Evolutionary conservation across 495 filamentous ascomycete genomes (phyloP).

Genomic region (Cryomyces antarcticus): DNA sequence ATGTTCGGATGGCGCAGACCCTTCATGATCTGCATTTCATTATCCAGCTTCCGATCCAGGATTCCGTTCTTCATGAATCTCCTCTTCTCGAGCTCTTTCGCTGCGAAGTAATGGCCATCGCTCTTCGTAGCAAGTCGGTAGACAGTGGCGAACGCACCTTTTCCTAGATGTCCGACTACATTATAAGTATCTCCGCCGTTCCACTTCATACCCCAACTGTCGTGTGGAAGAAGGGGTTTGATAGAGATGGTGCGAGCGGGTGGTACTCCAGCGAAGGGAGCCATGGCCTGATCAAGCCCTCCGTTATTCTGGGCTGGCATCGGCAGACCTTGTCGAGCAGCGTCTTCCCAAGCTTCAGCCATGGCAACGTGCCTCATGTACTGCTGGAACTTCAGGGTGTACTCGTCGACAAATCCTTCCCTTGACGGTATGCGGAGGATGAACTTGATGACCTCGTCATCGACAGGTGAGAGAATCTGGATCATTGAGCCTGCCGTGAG

Average conservation of each 20-base stretch:
- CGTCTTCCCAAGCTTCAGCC: neutral
- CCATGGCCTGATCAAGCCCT: neutral
- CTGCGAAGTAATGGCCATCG: slow-evolving; percentile 62
- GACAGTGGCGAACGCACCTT: slow-evolving; percentile 84
- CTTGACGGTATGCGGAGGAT: slow-evolving; percentile 66
- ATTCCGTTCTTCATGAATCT: slow-evolving; percentile 75
- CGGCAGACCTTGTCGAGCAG: neutral
- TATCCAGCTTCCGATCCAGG: slow-evolving; percentile 68
- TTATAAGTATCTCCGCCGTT: slow-evolving; percentile 68
- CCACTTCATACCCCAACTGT: slow-evolving; percentile 46
- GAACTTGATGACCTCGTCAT: slow-evolving; percentile 38
- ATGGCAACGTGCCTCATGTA: slow-evolving; percentile 22
- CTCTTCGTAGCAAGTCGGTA: slow-evolving; percentile 65
- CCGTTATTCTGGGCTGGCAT: neutral
- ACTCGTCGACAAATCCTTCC: slow-evolving; percentile 36
- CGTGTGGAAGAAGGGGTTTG: slow-evolving; percentile 19
- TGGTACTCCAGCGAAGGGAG: neutral
- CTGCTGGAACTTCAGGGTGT: slow-evolving; percentile 33
- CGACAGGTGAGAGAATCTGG: slow-evolving; percentile 33
- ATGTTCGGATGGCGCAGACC: slow-evolving; percentile 69
- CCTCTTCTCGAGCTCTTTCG: slow-evolving; percentile 80
- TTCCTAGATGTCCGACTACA: slow-evolving; percentile 57
- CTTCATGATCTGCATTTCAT: slow-evolving; percentile 89
- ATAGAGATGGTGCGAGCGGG: slow-evolving; percentile 6
- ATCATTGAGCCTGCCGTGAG: slow-evolving; percentile 54